A percentile compares a stretch with the other conserved stretches of the same genome.
Evolutionary conservation across 2,329 filamentous ascomycete species (phyloP).

Genomic region (Alternaria longipes): DNA sequence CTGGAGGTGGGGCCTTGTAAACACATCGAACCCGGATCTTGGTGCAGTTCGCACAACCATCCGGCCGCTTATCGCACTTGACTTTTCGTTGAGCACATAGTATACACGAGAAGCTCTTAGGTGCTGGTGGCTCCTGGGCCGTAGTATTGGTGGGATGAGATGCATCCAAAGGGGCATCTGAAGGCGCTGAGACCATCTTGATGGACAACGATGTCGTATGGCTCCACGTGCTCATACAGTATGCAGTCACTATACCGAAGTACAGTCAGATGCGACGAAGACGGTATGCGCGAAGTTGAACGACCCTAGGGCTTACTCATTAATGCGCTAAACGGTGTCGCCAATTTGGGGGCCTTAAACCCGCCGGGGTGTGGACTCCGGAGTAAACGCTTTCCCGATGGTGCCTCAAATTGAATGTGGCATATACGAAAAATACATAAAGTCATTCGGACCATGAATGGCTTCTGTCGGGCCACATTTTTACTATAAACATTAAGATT

Average conservation of each 20-base stretch:
- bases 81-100: constrained; percentile 49
- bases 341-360: background rate
- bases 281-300: background rate
- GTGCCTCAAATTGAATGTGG: too few relatives aligned
- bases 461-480: too few relatives aligned
- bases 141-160: background rate
- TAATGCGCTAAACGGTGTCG: background rate
- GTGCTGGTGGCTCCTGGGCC: background rate
- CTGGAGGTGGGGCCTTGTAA: constrained; percentile 42
- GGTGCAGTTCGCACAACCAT: constrained; percentile 43
- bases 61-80: constrained; percentile 41
- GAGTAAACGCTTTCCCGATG: background rate
- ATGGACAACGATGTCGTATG: background rate
- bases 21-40: constrained; percentile 43
- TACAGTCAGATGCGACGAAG: background rate
- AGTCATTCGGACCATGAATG: too few relatives aligned
- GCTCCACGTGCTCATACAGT: background rate
- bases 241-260: background rate
- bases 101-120: constrained; percentile 47
- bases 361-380: background rate
- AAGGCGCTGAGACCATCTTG: background rate
- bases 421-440: too few relatives aligned
- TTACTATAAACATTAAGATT: too few relatives aligned
- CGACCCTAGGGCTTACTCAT: background rate
- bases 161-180: background rate